Conservation (phyloP, 306 rosid species). For the Gynostemma pentaphyllum region DNA sequence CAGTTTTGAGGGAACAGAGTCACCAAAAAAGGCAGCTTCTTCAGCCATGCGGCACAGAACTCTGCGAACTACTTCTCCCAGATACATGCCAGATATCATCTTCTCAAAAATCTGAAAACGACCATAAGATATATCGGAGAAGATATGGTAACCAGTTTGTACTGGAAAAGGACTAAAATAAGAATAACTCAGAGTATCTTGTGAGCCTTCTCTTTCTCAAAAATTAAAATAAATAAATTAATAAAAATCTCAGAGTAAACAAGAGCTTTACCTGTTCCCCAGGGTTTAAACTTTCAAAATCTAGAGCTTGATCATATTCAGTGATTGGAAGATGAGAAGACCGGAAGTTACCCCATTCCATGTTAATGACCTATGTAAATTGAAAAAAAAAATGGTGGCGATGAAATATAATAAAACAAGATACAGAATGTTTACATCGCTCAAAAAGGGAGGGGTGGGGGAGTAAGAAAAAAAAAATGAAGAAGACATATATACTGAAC, state of each 20-base stretch:
- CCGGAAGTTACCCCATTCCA: slow-evolving; percentile 96
- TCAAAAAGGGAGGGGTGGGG: too few species aligned
- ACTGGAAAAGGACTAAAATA: background rate
- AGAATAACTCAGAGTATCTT: background rate
- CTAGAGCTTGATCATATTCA: slow-evolving; percentile 70
- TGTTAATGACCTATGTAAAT: slow-evolving; percentile 70
- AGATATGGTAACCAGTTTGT: background rate
- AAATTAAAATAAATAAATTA: too few species aligned
- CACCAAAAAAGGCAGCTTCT: slow-evolving; percentile 84
- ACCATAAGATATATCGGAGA: slow-evolving; percentile 10
- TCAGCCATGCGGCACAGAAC: slow-evolving; percentile 75
- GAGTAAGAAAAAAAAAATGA: too few species aligned
- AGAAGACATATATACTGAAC: too few species aligned
- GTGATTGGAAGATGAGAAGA: slow-evolving; percentile 86
- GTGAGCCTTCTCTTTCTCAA: too few species aligned
- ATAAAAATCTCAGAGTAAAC: too few species aligned
- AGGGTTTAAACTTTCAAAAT: slow-evolving; percentile 76
- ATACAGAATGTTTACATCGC: background rate
- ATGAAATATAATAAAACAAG: background rate
- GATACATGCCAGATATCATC: slow-evolving; percentile 93
- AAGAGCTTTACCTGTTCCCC: slow-evolving; percentile 73
- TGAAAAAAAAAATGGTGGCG: slow-evolving; percentile 1
- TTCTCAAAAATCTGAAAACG: slow-evolving; percentile 78
- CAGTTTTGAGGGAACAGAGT: slow-evolving; percentile 67
- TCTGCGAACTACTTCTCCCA: slow-evolving; percentile 84